Evolutionary conservation across 768 basidiomycete species (phyloP).

Genomic region (Russula ochroleuca): DNA sequence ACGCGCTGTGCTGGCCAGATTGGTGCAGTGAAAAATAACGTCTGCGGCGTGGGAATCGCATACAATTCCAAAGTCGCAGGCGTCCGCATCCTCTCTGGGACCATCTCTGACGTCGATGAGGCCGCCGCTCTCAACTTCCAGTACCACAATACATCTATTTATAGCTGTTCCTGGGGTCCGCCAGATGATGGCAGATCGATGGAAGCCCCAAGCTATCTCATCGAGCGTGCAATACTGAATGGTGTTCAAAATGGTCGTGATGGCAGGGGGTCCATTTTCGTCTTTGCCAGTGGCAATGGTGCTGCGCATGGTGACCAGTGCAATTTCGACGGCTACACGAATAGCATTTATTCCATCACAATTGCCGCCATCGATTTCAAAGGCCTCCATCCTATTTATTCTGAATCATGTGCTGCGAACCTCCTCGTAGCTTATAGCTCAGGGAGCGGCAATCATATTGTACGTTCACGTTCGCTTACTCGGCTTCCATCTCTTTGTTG

Average conservation of each 20-base stretch:
- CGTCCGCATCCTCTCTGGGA: conserved; percentile 89
- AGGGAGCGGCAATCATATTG: conserved; percentile 89
- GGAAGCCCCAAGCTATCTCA: conserved; percentile 90
- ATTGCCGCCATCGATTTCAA: conserved; percentile 93
- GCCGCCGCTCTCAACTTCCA: conserved; percentile 92
- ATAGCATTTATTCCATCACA: conserved; percentile 93
- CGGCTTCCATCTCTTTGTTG: conserved; percentile 15
- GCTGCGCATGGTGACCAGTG: conserved; percentile 90
- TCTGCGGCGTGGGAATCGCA: conserved; percentile 92
- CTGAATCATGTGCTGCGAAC: conserved; percentile 96
- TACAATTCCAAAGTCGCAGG: conserved; percentile 90
- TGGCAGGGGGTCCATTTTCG: conserved; percentile 90
- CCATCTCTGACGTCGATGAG: conserved; percentile 94
- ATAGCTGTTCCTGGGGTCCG: conserved; percentile 98
- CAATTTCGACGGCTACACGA: conserved; percentile 99
- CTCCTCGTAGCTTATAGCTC: conserved; percentile 96
- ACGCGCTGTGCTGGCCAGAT: conserved; percentile 98
- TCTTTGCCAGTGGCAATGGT: conserved; percentile 97
- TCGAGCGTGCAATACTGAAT: conserved; percentile 90
- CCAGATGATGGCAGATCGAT: conserved; percentile 91
- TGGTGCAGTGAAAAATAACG: conserved; percentile 86
- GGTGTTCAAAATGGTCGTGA: conserved; percentile 86
- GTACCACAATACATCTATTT: conserved; percentile 87
- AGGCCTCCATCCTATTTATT: conserved; percentile 93
- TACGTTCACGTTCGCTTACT: conserved; percentile 40